A percentile compares a stretch with the other conserved stretches of the same genome.
Evolutionary conservation across 352 stramenopile species (phyloP).

Genomic region (Pelagophyceae sp.): DNA sequence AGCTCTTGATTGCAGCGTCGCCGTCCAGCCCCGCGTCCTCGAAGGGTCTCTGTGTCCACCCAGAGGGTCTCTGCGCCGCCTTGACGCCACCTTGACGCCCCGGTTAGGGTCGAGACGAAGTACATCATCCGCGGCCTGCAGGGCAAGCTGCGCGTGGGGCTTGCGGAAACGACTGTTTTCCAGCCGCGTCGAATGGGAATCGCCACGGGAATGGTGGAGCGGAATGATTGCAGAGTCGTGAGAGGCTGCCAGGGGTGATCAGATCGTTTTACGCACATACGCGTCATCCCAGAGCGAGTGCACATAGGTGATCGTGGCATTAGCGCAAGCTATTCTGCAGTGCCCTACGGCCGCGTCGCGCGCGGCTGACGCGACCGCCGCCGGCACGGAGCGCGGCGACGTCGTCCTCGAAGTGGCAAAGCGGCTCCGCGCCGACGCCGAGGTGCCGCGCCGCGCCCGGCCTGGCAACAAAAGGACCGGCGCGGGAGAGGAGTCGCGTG

Average conservation of each 20-base stretch:
- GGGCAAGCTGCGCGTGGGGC: conserved; percentile 94
- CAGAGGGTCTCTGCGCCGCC: too few relatives aligned
- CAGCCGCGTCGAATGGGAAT: too few relatives aligned
- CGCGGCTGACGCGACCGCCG: conserved; percentile 1
- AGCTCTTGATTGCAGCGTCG: conserved; percentile 72
- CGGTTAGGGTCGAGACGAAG: conserved; percentile 90
- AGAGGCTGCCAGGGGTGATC: too few relatives aligned
- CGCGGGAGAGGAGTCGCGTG: not conserved
- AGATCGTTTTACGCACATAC: too few relatives aligned
- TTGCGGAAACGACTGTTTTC: conserved; percentile 93
- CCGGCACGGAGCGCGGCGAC: conserved; percentile 24
- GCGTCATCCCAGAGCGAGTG: too few relatives aligned
- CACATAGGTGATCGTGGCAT: too few relatives aligned
- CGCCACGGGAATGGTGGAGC: too few relatives aligned
- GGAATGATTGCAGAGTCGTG: too few relatives aligned
- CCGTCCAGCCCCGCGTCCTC: too few relatives aligned
- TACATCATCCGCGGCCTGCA: conserved; percentile 97
- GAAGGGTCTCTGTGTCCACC: too few relatives aligned
- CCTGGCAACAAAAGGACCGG: not conserved
- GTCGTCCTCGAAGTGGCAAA: not conserved
- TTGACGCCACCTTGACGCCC: conserved; percentile 44
- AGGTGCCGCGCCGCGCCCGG: not conserved
- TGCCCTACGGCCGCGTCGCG: conserved; percentile 61
- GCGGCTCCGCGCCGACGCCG: not conserved
- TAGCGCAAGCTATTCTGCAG: conserved; percentile 89